Conservation (phyloP, 176 grass and related monocot genomes). For the maize (Zea mays) region Zm-B73-REFERENCE-NAM-5.0 NC_050104.1:112267501-112268000, state of each 20-base stretch:
- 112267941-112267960: constrained; percentile 72
- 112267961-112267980: constrained; percentile 95
- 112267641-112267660: not conserved
- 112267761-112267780: not conserved
- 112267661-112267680: not conserved
- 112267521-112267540: no score
- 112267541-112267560: not conserved
- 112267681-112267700: not conserved
- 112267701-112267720: not conserved
- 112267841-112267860: not conserved
- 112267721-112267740: not conserved
- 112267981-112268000: constrained; percentile 91
- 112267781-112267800: not conserved
- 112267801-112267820: not conserved
- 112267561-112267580: not conserved
- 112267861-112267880: constrained; percentile 65
- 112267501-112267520: no score
- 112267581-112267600: not conserved
- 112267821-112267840: not conserved
- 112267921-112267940: constrained; percentile 44
- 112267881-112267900: constrained; percentile 72
- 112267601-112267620: not conserved
- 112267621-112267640: not conserved
- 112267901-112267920: constrained; percentile 45
- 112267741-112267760: not conserved